A percentile compares a stretch with the other conserved stretches of the same genome.
Conservation (phyloP, 768 basidiomycete species). For the Melanogaster broomeanus region DNA sequence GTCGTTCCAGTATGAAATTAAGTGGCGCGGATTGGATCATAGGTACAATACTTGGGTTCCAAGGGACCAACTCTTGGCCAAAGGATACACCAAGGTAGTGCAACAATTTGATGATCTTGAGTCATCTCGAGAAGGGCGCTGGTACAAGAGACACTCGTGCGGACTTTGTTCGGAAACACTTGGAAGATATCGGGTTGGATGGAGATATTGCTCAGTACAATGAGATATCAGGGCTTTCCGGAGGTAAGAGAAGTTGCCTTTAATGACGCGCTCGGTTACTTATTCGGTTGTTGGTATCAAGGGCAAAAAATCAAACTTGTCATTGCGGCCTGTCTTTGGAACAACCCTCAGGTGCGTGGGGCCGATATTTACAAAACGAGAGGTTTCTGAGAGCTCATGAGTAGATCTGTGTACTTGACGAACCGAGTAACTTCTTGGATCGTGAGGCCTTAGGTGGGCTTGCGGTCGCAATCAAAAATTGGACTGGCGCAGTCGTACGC, state of each 20-base stretch:
- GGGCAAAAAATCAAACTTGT: constrained; percentile 97
- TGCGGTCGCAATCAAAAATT: constrained; percentile 92
- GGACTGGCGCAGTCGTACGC: constrained; percentile 87
- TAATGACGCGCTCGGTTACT: constrained; percentile 15
- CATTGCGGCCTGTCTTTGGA: constrained; percentile 94
- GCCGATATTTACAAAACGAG: neutral
- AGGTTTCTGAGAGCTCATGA: constrained; percentile 28
- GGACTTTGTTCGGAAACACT: constrained; percentile 82
- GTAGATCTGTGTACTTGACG: constrained; percentile 74
- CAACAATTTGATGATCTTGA: constrained; percentile 97
- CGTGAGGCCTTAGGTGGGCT: constrained; percentile 94
- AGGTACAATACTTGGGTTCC: constrained; percentile 90
- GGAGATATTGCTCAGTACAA: constrained; percentile 99
- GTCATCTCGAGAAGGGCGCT: constrained; percentile 92
- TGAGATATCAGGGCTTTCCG: constrained; percentile 91
- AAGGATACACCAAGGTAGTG: constrained; percentile 87
- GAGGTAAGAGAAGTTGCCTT: constrained; percentile 53
- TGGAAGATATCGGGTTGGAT: constrained; percentile 95
- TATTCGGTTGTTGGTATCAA: constrained; percentile 27
- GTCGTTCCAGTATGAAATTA: constrained; percentile 90
- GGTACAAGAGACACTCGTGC: constrained; percentile 85
- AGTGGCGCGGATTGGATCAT: constrained; percentile 83
- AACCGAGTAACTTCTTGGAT: constrained; percentile 97
- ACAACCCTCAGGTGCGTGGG: constrained; percentile 78
- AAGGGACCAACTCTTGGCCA: constrained; percentile 80